Base-by-base conservation (phyloP, 139 green algal genomes). In the Raphidocelis subcapitata region DNA sequence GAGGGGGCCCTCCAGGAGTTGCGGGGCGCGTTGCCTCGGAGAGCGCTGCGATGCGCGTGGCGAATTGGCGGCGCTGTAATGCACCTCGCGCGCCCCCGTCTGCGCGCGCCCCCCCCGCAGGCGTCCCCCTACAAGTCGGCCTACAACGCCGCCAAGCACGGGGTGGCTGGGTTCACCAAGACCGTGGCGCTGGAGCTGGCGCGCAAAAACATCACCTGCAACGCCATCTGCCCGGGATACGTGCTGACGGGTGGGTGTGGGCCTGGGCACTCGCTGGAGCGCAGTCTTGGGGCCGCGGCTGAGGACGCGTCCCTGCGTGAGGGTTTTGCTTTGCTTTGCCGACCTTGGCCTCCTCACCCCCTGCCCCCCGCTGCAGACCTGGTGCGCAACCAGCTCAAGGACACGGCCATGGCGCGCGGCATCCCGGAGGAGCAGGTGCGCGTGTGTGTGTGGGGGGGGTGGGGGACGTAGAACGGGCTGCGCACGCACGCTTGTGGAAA, bases 111-210 rank as follows among this genome's bases (percentile, higher is more conserved):
- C n/a, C n/a, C n/a, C 36, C 90, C 95, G 54, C n/a, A n/a, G n/a
- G 92, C 92, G 2, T 94, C 86, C 0, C 92, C 92, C n/a, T 96
- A 90, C 83, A 97, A 97, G 77, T 89, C 83, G 3, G 90, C 92
- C 2, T 97, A 97, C 85, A 96, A 96, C 68, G 91, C 91, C 18
- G 92, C 92, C 37, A 97, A 97, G 84, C 92, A 97, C 73, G 92
- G 92, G 18, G 76, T 94, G 0, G 89, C 88, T 16, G 92, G 91
- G 0, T 85, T 95, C 62, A 95, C 90, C 10, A 94, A 94, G 78
- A 94, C 90, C 0, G 79, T 91, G 21, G 92, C 88, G 3, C 72
- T 97, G 59, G 92, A 97, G 75, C 41, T 91, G 37, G 84, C 88
- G 0, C 74, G 74, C 41, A 87, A 83, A 24, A 81, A 84, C 71